Conservation (phyloP, 2,329 filamentous ascomycete genomes). For the Botryosphaeria agaves region DNA sequence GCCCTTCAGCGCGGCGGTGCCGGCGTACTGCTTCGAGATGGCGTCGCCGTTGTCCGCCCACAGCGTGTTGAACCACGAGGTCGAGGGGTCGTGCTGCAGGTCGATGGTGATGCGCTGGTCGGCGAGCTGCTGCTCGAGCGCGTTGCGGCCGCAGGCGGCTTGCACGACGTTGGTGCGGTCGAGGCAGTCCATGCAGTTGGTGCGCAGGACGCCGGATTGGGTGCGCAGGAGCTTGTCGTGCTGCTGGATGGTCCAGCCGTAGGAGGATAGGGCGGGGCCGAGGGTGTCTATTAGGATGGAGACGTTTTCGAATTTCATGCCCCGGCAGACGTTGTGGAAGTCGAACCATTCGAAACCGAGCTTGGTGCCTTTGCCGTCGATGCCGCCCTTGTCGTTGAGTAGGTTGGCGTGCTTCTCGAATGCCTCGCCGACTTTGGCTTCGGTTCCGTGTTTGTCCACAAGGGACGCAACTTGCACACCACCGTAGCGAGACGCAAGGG, state of each 20-base stretch:
- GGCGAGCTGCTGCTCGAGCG: slow-evolving; percentile 63
- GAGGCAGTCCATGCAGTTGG: slow-evolving; percentile 97
- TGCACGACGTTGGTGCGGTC: slow-evolving; percentile 94
- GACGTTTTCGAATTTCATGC: slow-evolving; percentile 97
- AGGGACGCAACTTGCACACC: slow-evolving; percentile 63
- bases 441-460: slow-evolving; percentile 75
- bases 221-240: slow-evolving; percentile 21
- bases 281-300: slow-evolving; percentile 58
- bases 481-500: slow-evolving; percentile 53
- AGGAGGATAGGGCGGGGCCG: slow-evolving; percentile 45
- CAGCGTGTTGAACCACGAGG: slow-evolving; percentile 84
- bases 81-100: slow-evolving; percentile 58
- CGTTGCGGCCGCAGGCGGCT: slow-evolving; percentile 71
- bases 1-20: slow-evolving; percentile 87
- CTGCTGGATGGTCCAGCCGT: slow-evolving; percentile 51
- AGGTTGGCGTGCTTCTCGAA: slow-evolving; percentile 52
- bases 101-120: slow-evolving; percentile 61
- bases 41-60: slow-evolving; percentile 98
- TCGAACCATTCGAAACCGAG: slow-evolving; percentile 91
- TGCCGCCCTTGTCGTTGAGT: slow-evolving; percentile 45
- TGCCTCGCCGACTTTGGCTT: slow-evolving; percentile 59
- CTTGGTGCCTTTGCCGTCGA: slow-evolving; percentile 27
- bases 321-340: slow-evolving; percentile 79
- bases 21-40: slow-evolving; percentile 89
- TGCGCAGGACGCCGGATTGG: slow-evolving; percentile 69